Percentiles rank a stretch among this genome's conserved stretches.
Evolutionary conservation across 148 eudicot species (phyloP).

Genomic region (Limonium bicolor): DNA sequence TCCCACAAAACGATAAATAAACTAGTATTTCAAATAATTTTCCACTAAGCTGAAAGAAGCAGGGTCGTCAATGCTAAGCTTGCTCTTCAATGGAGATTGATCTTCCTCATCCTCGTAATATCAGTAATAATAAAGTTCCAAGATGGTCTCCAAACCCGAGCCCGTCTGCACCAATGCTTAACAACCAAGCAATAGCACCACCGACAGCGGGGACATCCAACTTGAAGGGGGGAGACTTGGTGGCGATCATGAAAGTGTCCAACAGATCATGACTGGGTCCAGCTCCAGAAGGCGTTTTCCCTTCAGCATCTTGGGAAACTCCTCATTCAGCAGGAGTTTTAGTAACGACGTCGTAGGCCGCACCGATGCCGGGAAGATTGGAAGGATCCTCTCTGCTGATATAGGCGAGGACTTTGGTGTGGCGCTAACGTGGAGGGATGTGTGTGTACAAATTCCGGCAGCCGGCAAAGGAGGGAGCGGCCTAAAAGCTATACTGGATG

Average conservation of each 20-base stretch:
- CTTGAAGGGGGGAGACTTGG: conserved; percentile 1
- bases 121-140: conserved; percentile 4
- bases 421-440: conserved; percentile 35
- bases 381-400: background rate
- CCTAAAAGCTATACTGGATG: conserved; percentile 14
- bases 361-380: background rate
- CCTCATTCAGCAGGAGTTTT: background rate
- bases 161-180: conserved; percentile 15
- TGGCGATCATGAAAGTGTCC: too few relatives aligned
- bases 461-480: conserved; percentile 11
- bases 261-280: too few relatives aligned
- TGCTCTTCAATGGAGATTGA: too few relatives aligned
- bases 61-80: too few relatives aligned
- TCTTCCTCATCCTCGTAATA: too few relatives aligned
- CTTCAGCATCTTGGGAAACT: conserved; percentile 5
- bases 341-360: too few relatives aligned
- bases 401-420: conserved; percentile 2
- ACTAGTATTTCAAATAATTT: too few relatives aligned
- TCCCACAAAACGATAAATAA: too few relatives aligned
- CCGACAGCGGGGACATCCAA: background rate
- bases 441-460: conserved; percentile 19
- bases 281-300: conserved; percentile 9
- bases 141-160: conserved; percentile 33
- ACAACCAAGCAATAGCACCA: background rate
- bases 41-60: too few relatives aligned